A percentile compares a stretch with the other conserved stretches of the same genome.
Conservation (phyloP, 805 yeast species). For the Candida corydali region DNA sequence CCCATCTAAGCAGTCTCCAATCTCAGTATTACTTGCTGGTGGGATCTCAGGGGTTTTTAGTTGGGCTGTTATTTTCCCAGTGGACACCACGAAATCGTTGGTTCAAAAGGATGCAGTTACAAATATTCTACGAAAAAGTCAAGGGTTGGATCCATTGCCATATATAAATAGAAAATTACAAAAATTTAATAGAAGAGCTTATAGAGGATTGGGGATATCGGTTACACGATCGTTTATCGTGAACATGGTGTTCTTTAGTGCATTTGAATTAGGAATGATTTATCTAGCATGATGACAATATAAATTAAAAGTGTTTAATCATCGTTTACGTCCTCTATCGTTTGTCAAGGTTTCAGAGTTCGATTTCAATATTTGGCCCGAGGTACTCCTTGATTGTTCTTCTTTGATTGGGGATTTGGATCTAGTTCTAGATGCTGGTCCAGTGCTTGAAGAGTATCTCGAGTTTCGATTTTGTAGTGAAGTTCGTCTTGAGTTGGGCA, state of each 20-base stretch:
- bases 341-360: conserved; percentile 5
- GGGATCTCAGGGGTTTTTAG: conserved; percentile 72
- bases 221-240: conserved; percentile 66
- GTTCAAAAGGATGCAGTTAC: conserved; percentile 71
- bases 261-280: conserved; percentile 65
- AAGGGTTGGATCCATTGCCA: conserved; percentile 43
- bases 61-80: conserved; percentile 74
- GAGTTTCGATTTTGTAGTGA: not conserved
- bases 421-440: conserved; percentile 29
- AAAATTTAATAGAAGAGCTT: conserved; percentile 45
- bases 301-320: not conserved
- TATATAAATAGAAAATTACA: conserved; percentile 24
- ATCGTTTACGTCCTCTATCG: conserved; percentile 9
- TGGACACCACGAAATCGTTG: conserved; percentile 76
- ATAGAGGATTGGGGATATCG: conserved; percentile 76
- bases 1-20: conserved; percentile 24
- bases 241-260: conserved; percentile 71
- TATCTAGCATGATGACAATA: conserved; percentile 33
- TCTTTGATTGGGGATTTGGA: conserved; percentile 33
- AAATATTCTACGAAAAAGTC: conserved; percentile 52
- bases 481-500: not conserved
- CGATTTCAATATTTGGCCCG: no score
- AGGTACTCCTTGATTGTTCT: no score
- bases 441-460: not conserved
- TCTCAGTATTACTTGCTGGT: conserved; percentile 53